Evolutionary conservation across 768 basidiomycete species (phyloP).

Genomic region (Phylloporus sp.): DNA sequence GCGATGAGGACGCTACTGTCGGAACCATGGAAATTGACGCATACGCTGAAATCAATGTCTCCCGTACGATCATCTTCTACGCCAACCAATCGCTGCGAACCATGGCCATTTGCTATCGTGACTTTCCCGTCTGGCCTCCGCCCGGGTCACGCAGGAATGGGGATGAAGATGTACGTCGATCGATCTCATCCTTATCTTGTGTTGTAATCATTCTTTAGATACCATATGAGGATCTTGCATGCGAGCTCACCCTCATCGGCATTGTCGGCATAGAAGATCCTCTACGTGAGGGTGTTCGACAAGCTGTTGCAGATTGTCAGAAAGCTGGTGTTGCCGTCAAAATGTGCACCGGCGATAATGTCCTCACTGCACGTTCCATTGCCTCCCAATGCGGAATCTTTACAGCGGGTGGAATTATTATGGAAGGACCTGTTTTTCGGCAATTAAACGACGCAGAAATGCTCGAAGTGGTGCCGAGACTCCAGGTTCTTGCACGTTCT

Average conservation of each 20-base stretch:
- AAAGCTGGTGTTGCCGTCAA: conserved; percentile 90
- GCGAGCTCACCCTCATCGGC: conserved; percentile 76
- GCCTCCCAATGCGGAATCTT: conserved; percentile 96
- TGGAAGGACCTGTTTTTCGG: conserved; percentile 96
- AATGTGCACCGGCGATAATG: conserved; percentile 99
- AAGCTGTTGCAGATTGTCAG: conserved; percentile 84
- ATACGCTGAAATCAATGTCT: conserved; percentile 74
- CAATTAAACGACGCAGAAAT: conserved; percentile 64
- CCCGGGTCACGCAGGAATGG: conserved; percentile 34
- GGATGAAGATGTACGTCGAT: conserved; percentile 50
- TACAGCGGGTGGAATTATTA: conserved; percentile 88
- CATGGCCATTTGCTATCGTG: conserved; percentile 89
- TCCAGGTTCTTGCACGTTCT: conserved; percentile 95
- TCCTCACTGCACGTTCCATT: conserved; percentile 93
- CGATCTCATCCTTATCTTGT: background rate
- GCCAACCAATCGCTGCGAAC: conserved; percentile 95
- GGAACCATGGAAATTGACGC: conserved; percentile 60
- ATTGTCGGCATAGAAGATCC: conserved; percentile 97
- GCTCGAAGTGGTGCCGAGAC: conserved; percentile 79
- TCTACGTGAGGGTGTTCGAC: conserved; percentile 80
- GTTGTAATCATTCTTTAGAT: conserved; percentile 40
- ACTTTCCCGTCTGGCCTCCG: conserved; percentile 86
- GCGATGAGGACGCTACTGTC: conserved; percentile 32
- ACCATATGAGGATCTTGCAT: conserved; percentile 61
- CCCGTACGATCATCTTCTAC: conserved; percentile 93